A percentile compares a stretch with the other conserved stretches of the same genome.
Conservation (phyloP, 257 asterid genomes). For the Coffea canephora region DNA sequence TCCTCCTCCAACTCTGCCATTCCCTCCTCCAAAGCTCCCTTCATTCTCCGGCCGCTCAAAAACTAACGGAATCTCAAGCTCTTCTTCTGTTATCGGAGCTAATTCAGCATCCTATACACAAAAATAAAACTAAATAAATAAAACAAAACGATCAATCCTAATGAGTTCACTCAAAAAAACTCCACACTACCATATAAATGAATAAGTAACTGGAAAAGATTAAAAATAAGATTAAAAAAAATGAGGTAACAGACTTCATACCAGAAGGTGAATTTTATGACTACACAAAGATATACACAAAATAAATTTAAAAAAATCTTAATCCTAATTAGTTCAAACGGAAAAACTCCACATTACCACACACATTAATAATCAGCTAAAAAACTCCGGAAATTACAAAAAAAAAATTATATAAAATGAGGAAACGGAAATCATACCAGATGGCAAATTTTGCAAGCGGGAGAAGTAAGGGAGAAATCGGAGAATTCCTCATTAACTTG, state of each 20-base stretch:
- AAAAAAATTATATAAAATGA: background rate
- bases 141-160: too few species aligned
- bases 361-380: background rate
- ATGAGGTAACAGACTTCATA: too few species aligned
- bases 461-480: constrained; percentile 68
- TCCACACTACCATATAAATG: too few species aligned
- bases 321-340: background rate
- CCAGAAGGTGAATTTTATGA: too few species aligned
- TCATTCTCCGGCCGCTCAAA: constrained; percentile 32
- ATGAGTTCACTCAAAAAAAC: too few species aligned
- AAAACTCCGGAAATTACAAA: background rate
- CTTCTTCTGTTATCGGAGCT: constrained; percentile 68
- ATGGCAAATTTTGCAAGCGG: constrained; percentile 80
- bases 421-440: constrained; percentile 42
- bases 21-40: constrained; percentile 12
- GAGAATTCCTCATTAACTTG: constrained; percentile 55
- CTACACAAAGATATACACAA: background rate
- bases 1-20: constrained; percentile 22
- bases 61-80: constrained; percentile 31
- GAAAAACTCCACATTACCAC: background rate
- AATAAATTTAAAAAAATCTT: background rate
- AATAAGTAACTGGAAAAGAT: too few species aligned
- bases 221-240: too few species aligned
- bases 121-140: too few species aligned
- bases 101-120: constrained; percentile 61